Conservation (phyloP, 2,329 filamentous ascomycete species). For the Fusarium metavorans region DNA sequence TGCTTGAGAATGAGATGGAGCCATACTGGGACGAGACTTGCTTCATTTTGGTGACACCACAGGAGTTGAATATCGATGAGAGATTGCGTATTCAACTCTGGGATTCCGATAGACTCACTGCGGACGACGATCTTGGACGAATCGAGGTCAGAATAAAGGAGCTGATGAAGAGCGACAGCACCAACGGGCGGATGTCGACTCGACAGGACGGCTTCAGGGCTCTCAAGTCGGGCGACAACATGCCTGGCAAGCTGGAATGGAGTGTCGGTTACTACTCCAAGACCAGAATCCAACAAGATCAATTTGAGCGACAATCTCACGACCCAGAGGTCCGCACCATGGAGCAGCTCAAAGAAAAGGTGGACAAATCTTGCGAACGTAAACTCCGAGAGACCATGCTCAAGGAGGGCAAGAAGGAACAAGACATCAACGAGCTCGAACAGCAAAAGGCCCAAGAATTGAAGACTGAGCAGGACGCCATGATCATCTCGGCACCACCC, state of each 20-base stretch:
- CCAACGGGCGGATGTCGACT: constrained; percentile 71
- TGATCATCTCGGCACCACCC: constrained; percentile 77
- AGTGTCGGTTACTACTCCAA: constrained; percentile 79
- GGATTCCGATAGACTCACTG: constrained; percentile 79
- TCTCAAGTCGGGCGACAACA: constrained; percentile 72
- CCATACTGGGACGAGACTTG: constrained; percentile 79
- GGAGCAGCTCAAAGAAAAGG: constrained; percentile 69
- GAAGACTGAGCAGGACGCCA: constrained; percentile 69
- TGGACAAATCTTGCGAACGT: constrained; percentile 64
- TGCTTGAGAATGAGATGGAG: constrained; percentile 73
- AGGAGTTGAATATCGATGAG: constrained; percentile 79
- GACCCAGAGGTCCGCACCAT: constrained; percentile 68
- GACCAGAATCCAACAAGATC: constrained; percentile 69
- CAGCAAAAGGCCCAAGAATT: constrained; percentile 77
- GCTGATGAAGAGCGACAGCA: constrained; percentile 69
- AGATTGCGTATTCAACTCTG: constrained; percentile 77
- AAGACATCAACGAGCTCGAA: constrained; percentile 71
- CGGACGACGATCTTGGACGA: constrained; percentile 80
- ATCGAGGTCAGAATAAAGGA: constrained; percentile 77
- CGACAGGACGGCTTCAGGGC: constrained; percentile 75
- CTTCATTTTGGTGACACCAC: constrained; percentile 75
- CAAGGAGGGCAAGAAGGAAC: constrained; percentile 57
- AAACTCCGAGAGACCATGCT: constrained; percentile 74
- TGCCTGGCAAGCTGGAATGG: constrained; percentile 78
- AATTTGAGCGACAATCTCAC: constrained; percentile 71